Evolutionary conservation across 306 rosid species (phyloP).

Genomic region (Pachyrhizus erosus): DNA sequence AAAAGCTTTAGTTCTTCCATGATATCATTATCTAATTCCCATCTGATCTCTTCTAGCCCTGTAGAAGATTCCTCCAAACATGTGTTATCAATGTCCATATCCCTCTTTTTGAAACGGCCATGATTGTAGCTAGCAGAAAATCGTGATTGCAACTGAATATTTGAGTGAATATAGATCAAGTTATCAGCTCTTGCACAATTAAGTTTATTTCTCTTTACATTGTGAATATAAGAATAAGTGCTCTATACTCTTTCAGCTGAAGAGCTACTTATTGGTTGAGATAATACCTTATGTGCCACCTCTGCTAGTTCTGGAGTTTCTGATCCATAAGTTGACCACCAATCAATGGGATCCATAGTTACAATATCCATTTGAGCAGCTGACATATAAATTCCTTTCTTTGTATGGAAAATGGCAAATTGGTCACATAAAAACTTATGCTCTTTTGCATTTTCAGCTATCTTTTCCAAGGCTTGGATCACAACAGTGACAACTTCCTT

Average conservation of each 20-base stretch:
- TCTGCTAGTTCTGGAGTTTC: neutral
- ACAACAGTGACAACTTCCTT: neutral
- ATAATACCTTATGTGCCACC: neutral
- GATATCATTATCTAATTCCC: neutral
- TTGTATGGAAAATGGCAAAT: neutral
- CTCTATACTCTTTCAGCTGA: too few species aligned
- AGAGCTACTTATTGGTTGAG: neutral
- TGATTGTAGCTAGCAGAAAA: too few species aligned
- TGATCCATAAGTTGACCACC: slow-evolving; percentile 7
- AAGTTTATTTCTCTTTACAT: too few species aligned
- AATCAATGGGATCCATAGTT: slow-evolving; percentile 24
- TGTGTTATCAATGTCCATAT: neutral
- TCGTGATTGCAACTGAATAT: too few species aligned
- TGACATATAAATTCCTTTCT: neutral
- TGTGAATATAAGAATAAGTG: too few species aligned
- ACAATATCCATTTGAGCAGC: neutral
- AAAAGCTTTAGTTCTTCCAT: too few species aligned
- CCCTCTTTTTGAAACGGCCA: too few species aligned
- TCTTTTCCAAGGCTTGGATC: neutral
- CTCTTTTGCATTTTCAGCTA: neutral
- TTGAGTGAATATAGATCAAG: too few species aligned
- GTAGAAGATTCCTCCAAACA: neutral
- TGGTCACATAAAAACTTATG: neutral
- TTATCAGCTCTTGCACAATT: too few species aligned
- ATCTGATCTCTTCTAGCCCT: neutral